phyloP scores from a whole-genome alignment of 345 rosid genomes.

The Citrus trifoliata region DNA sequence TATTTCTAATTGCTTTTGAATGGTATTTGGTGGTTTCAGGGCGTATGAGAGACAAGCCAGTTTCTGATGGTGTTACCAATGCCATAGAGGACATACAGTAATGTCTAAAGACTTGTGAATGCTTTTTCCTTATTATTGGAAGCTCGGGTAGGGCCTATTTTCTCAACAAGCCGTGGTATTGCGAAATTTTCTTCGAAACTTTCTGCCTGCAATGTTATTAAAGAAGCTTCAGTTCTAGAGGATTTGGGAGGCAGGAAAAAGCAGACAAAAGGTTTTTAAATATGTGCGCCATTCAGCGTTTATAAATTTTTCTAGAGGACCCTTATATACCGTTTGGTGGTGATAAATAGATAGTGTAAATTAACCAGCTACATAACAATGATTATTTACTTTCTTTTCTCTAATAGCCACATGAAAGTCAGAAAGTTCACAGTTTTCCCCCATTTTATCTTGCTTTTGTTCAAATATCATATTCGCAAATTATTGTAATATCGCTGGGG shows the following conservation, averaged over 20 bases:
- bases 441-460: no score
- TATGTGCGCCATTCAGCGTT: no score
- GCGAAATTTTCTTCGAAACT: not conserved
- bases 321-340: no score
- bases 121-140: not conserved
- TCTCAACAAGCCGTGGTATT: not conserved
- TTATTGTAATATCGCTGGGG: no score
- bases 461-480: no score
- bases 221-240: not conserved
- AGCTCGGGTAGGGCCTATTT: not conserved
- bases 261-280: not conserved
- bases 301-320: no score
- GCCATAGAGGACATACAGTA: not conserved
- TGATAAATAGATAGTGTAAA: no score
- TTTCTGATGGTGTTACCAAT: not conserved
- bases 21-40: not conserved
- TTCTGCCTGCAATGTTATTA: not conserved
- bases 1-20: not conserved
- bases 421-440: no score
- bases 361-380: no score
- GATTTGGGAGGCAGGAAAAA: not conserved
- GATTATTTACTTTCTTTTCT: no score
- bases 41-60: not conserved
- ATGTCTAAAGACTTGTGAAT: not conserved
- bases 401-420: no score